Conservation (phyloP, 257 asterid species). For the Apocynum venetum region DNA sequence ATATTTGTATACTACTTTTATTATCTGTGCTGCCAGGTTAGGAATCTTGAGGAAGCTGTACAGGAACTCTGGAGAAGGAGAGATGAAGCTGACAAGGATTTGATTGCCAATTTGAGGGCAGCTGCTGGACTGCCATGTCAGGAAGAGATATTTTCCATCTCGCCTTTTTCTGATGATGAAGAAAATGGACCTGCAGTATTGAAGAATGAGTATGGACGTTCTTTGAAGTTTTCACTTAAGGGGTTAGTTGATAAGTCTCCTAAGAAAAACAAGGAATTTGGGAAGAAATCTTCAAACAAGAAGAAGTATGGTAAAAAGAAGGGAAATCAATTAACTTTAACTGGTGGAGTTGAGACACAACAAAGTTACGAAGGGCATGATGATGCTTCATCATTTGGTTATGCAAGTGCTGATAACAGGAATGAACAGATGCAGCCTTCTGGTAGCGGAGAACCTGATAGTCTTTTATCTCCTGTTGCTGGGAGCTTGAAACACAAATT, state of each 20-base stretch:
- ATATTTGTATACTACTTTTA: background rate
- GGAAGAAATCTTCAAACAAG: slow-evolving; percentile 67
- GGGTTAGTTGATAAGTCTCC: slow-evolving; percentile 76
- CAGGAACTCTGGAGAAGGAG: slow-evolving; percentile 97
- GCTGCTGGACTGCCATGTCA: slow-evolving; percentile 97
- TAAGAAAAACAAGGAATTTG: slow-evolving; percentile 59
- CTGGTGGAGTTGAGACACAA: slow-evolving; percentile 29
- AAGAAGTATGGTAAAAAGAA: slow-evolving; percentile 67
- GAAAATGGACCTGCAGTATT: slow-evolving; percentile 46
- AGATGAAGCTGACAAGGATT: slow-evolving; percentile 81
- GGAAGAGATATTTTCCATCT: slow-evolving; percentile 72
- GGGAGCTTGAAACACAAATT: slow-evolving; percentile 52
- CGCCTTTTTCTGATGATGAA: slow-evolving; percentile 95
- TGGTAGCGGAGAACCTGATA: slow-evolving; percentile 40
- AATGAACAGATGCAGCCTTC: slow-evolving; percentile 35
- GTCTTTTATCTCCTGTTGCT: slow-evolving; percentile 45
- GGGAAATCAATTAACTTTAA: slow-evolving; percentile 39
- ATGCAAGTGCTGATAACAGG: slow-evolving; percentile 31
- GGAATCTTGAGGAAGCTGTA: slow-evolving; percentile 79
- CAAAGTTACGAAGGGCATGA: slow-evolving; percentile 34
- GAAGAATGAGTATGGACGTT: slow-evolving; percentile 60
- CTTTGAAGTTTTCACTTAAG: slow-evolving; percentile 79
- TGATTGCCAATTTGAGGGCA: slow-evolving; percentile 78
- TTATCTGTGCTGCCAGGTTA: slow-evolving; percentile 44
- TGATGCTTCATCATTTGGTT: slow-evolving; percentile 32